phyloP scores from a whole-genome alignment of 768 basidiomycete genomes.

The Boletales sp. region DNA sequence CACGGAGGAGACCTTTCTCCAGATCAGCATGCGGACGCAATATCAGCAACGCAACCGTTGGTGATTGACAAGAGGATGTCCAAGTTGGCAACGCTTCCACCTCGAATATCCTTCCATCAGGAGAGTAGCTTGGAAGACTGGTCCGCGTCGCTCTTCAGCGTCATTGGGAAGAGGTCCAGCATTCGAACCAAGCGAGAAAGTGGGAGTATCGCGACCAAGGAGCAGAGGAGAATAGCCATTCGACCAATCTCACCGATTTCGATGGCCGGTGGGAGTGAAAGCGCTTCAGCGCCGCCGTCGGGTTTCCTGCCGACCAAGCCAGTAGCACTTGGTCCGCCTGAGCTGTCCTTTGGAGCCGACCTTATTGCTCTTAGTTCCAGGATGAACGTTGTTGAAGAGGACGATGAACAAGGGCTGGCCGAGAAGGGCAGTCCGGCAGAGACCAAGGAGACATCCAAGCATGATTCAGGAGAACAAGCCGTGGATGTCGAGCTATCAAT shows the following conservation, averaged over 20 bases:
- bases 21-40: slow-evolving; percentile 3
- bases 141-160: slow-evolving; percentile 53
- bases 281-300: background rate
- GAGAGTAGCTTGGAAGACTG: slow-evolving; percentile 49
- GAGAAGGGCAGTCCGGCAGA: background rate
- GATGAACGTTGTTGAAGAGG: slow-evolving; percentile 9
- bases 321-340: slow-evolving; percentile 9
- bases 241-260: slow-evolving; percentile 10
- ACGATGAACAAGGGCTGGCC: slow-evolving; percentile 5
- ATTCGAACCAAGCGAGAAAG: background rate
- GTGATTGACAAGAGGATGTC: slow-evolving; percentile 25
- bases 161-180: slow-evolving; percentile 34
- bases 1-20: slow-evolving; percentile 6
- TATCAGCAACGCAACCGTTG: slow-evolving; percentile 29
- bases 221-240: slow-evolving; percentile 15
- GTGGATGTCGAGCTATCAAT: background rate
- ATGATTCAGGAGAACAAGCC: background rate
- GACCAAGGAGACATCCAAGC: background rate
- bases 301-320: slow-evolving; percentile 2
- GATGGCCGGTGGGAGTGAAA: background rate
- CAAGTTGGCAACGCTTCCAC: slow-evolving; percentile 34
- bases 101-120: slow-evolving; percentile 53
- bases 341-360: slow-evolving; percentile 19
- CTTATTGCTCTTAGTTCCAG: slow-evolving; percentile 15
- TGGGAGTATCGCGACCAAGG: slow-evolving; percentile 1